Conservation (phyloP, 768 basidiomycete genomes). For the Lentinula detonsa region DNA sequence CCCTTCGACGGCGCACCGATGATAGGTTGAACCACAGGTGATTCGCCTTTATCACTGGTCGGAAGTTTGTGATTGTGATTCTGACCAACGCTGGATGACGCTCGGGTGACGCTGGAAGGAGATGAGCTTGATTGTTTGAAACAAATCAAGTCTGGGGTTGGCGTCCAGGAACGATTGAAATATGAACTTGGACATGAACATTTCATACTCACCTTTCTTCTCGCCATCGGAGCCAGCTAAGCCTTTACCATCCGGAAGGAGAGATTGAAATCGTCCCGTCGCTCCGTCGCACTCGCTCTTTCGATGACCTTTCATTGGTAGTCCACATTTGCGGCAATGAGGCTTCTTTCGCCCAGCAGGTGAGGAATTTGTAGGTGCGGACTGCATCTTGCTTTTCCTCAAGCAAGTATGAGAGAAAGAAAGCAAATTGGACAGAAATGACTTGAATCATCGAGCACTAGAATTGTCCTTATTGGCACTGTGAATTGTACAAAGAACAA, state of each 20-base stretch:
- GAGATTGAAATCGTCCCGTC: neutral
- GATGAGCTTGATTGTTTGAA: neutral
- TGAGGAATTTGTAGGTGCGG: neutral
- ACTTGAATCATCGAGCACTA: too few relatives aligned
- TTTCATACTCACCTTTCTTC: neutral
- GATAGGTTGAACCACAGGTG: neutral
- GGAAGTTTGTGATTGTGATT: neutral
- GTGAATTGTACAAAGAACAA: too few relatives aligned
- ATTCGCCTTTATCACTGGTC: neutral
- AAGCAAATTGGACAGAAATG: too few relatives aligned
- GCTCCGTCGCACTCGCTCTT: neutral
- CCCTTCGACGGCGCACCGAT: neutral
- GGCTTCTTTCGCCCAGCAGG: neutral
- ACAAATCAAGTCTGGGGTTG: neutral
- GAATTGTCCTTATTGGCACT: too few relatives aligned
- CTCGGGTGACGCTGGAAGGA: neutral
- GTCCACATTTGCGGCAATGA: conserved; percentile 20
- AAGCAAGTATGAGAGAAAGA: neutral
- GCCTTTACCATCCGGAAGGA: neutral
- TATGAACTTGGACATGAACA: too few relatives aligned
- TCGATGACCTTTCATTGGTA: conserved; percentile 9
- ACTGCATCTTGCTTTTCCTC: neutral
- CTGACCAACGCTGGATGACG: neutral
- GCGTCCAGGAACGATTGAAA: too few relatives aligned
- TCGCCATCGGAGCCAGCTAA: neutral